A percentile compares a stretch with the other conserved stretches of the same genome.
Evolutionary conservation across 768 basidiomycete species (phyloP).

Genomic region (Rhizopogon vesiculosus): DNA sequence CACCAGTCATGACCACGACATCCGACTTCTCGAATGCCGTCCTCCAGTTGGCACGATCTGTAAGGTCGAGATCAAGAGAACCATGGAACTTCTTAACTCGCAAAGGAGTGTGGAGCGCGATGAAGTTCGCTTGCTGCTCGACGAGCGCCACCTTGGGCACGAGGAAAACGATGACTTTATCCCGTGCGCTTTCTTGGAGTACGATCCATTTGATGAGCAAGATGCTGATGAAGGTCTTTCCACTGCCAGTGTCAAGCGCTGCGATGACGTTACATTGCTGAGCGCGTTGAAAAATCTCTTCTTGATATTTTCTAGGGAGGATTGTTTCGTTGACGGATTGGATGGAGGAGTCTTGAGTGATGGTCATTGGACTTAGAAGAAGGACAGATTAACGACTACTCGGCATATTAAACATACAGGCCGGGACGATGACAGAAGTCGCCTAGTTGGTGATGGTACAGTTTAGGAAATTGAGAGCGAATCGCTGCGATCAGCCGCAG

Average conservation of each 20-base stretch:
- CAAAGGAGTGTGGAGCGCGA: slow-evolving; percentile 58
- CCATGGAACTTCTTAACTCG: slow-evolving; percentile 69
- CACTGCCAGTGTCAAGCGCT: slow-evolving; percentile 54
- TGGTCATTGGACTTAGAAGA: not conserved
- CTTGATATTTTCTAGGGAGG: slow-evolving; percentile 48
- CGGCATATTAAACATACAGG: not conserved
- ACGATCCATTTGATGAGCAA: slow-evolving; percentile 75
- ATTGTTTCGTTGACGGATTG: slow-evolving; percentile 30
- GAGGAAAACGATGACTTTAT: slow-evolving; percentile 71
- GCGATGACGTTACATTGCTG: slow-evolving; percentile 51
- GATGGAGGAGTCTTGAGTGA: not conserved
- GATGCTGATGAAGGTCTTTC: slow-evolving; percentile 59
- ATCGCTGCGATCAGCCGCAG: too few relatives aligned
- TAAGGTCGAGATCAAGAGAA: slow-evolving; percentile 63
- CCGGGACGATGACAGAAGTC: not conserved
- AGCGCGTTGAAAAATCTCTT: slow-evolving; percentile 52
- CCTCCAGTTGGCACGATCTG: slow-evolving; percentile 63
- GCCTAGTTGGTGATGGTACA: not conserved
- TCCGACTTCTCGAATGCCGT: slow-evolving; percentile 58
- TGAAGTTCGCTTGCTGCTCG: slow-evolving; percentile 72
- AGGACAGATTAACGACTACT: not conserved
- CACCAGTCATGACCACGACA: slow-evolving; percentile 85
- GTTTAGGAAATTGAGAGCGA: not conserved
- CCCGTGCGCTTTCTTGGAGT: slow-evolving; percentile 39
- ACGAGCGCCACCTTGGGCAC: slow-evolving; percentile 86